Conservation (phyloP, 2,329 filamentous ascomycete genomes). For the Claviceps purpurea region DNA sequence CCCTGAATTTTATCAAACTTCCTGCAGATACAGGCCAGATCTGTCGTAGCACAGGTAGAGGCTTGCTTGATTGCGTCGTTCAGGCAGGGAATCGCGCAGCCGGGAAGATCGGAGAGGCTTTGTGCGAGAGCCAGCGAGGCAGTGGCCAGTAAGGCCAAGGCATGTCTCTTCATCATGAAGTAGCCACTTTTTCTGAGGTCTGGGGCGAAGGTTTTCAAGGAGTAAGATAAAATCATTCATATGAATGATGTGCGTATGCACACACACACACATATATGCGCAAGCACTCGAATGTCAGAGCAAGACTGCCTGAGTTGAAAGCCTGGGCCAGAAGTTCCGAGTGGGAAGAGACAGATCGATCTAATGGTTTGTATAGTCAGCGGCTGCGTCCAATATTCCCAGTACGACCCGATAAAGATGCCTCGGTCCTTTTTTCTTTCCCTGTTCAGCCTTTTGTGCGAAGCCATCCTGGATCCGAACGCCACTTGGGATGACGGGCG, state of each 20-base stretch:
- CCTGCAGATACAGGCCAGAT: conserved; percentile 7
- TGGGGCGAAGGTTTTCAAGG: not conserved
- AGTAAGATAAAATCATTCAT: not conserved
- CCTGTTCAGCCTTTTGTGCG: not conserved
- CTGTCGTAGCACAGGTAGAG: not conserved
- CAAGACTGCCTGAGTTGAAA: too few relatives aligned
- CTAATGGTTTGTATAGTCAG: not conserved
- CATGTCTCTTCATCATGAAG: not conserved
- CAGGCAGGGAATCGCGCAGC: conserved; percentile 17
- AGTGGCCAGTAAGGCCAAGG: conserved; percentile 1
- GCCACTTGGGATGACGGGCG: not conserved
- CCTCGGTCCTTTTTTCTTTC: not conserved
- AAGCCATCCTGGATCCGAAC: not conserved
- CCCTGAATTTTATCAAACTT: conserved; percentile 14
- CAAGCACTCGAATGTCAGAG: too few relatives aligned
- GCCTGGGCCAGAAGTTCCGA: too few relatives aligned
- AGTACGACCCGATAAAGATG: not conserved
- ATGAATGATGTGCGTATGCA: too few relatives aligned
- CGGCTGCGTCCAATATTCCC: not conserved
- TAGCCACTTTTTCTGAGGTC: not conserved
- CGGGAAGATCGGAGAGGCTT: conserved; percentile 14
- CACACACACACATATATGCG: not conserved
- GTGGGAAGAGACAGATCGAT: not conserved
- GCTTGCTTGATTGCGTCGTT: conserved; percentile 12
- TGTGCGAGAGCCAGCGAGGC: conserved; percentile 14